A percentile compares a stretch with the other conserved stretches of the same genome.
phyloP scores from a whole-genome alignment of 2,329 filamentous ascomycete species.

The Calonectria naviculata region DNA sequence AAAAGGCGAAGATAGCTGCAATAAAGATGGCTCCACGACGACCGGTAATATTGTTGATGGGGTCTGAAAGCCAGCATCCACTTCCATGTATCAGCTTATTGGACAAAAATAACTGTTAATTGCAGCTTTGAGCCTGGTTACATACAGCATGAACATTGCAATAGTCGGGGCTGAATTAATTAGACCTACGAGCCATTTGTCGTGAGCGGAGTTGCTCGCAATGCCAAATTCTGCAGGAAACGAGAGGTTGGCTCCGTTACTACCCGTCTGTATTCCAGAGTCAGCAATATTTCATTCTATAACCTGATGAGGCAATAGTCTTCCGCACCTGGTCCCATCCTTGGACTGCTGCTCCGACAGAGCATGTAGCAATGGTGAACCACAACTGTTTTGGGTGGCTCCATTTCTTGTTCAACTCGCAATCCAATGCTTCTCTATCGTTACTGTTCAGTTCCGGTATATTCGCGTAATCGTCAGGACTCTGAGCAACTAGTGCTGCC shows the following conservation, averaged over 20 bases:
- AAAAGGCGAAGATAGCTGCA: slow-evolving; percentile 65
- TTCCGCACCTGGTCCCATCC: slow-evolving; percentile 55
- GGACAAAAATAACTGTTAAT: not conserved
- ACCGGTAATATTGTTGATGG: slow-evolving; percentile 49
- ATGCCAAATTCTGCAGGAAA: slow-evolving; percentile 51
- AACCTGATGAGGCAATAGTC: not conserved
- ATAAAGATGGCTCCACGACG: slow-evolving; percentile 59
- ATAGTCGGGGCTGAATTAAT: slow-evolving; percentile 57
- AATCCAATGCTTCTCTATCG: slow-evolving; percentile 35
- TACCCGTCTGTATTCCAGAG: slow-evolving; percentile 44
- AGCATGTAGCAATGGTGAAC: slow-evolving; percentile 42
- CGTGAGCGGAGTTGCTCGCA: slow-evolving; percentile 22
- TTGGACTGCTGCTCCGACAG: slow-evolving; percentile 44
- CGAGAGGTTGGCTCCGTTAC: slow-evolving; percentile 52
- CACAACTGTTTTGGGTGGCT: slow-evolving; percentile 41
- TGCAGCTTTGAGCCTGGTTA: not conserved
- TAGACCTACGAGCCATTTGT: slow-evolving; percentile 66
- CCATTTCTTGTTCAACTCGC: slow-evolving; percentile 44
- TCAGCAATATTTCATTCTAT: not conserved
- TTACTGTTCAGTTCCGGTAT: slow-evolving; percentile 38
- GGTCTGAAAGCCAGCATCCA: slow-evolving; percentile 43
- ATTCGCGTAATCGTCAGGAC: slow-evolving; percentile 27
- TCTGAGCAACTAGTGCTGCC: slow-evolving; percentile 44
- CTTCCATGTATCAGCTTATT: not conserved
- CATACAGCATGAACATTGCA: slow-evolving; percentile 28